phyloP scores from a whole-genome alignment of 352 stramenopile species.

The Pythium phragmitis region DNA sequence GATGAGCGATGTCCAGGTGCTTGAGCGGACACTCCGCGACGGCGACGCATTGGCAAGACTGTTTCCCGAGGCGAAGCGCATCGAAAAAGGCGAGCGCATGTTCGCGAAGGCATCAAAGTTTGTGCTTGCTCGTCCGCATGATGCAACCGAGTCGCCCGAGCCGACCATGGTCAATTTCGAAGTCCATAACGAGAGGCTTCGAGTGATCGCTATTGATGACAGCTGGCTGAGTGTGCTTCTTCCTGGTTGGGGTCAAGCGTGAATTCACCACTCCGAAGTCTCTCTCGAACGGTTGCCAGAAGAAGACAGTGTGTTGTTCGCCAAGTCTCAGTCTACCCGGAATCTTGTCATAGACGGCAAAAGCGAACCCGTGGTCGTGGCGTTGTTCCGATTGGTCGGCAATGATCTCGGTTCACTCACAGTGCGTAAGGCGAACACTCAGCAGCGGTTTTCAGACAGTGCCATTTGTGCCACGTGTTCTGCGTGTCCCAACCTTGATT shows the following conservation, averaged over 20 bases:
- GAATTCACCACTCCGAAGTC: neutral
- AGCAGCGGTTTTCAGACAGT: no score
- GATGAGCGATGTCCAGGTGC: neutral
- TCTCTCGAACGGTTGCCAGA: no score
- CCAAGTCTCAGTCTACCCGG: no score
- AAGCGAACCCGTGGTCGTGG: no score
- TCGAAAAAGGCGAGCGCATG: neutral
- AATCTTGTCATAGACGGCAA: no score
- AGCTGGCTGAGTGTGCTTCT: neutral
- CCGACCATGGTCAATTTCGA: neutral
- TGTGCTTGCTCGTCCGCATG: neutral
- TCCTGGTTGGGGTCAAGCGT: conserved; percentile 2
- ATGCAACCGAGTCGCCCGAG: neutral
- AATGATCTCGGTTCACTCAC: no score
- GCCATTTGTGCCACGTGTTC: no score
- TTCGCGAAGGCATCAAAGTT: neutral
- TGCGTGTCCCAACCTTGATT: no score
- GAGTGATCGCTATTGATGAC: neutral
- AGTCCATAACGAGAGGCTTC: neutral
- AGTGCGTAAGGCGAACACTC: no score
- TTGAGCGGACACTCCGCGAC: neutral
- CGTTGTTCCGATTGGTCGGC: no score
- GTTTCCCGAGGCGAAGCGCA: neutral
- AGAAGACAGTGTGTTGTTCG: no score
- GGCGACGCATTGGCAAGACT: neutral